phyloP scores from a whole-genome alignment of 768 basidiomycete genomes.

The Cytidiella melzeri region DNA sequence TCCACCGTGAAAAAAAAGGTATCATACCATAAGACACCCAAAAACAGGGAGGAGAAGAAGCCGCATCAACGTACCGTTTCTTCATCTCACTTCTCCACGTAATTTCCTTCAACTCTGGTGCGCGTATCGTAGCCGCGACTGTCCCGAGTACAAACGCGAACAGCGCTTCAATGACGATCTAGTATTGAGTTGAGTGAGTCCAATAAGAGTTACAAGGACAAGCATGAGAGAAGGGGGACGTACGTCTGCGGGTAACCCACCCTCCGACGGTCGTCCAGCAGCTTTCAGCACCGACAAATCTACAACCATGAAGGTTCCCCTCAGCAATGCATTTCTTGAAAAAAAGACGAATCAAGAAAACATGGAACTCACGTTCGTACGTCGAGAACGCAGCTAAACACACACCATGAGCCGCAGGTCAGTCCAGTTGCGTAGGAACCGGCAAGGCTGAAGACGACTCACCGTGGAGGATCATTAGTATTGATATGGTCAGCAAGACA shows the following conservation, averaged over 20 bases:
- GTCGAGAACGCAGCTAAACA: conserved; percentile 68
- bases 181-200: background rate
- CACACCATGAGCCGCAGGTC: background rate
- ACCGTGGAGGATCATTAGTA: conserved; percentile 12
- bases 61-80: conserved; percentile 53
- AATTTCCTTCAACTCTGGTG: conserved; percentile 69
- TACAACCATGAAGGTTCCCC: conserved; percentile 23
- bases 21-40: too few relatives aligned
- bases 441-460: background rate
- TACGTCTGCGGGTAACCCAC: conserved; percentile 59
- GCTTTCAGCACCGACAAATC: conserved; percentile 76
- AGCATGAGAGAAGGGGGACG: conserved; percentile 12
- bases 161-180: conserved; percentile 68
- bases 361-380: conserved; percentile 58
- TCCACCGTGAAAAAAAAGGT: too few relatives aligned
- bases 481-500: conserved; percentile 5
- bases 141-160: conserved; percentile 61
- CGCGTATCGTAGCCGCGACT: conserved; percentile 65
- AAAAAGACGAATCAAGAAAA: background rate
- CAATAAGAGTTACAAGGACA: background rate
- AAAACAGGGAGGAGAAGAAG: too few relatives aligned
- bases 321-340: background rate
- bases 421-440: background rate
- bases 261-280: conserved; percentile 65
- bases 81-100: conserved; percentile 90